Percentiles rank a stretch among this genome's conserved stretches.
Conservation (phyloP, 139 green algal species). For the Diplosphaera chodatii region DNA sequence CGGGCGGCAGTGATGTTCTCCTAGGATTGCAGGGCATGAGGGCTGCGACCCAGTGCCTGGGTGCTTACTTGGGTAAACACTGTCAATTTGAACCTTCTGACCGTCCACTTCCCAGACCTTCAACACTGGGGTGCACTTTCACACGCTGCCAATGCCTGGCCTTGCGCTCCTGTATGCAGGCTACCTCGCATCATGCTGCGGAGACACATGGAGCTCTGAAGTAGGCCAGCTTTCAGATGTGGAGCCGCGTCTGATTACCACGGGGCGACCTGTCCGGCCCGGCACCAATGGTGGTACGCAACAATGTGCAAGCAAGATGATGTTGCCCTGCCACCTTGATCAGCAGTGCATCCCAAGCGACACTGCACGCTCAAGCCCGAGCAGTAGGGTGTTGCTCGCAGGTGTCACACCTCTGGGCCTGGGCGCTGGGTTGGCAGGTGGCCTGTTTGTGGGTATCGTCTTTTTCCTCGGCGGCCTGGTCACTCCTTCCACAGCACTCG, state of each 20-base stretch:
- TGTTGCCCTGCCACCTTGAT: no score
- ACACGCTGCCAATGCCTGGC: no score
- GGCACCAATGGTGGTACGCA: conserved; percentile 18
- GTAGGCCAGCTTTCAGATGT: conserved; percentile 66
- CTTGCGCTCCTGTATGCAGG: conserved; percentile 9
- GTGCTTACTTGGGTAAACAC: conserved; percentile 14
- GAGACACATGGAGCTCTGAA: conserved; percentile 90
- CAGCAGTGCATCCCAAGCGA: no score
- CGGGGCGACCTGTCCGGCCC: conserved; percentile 48
- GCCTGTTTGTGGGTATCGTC: conserved; percentile 66
- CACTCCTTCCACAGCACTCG: conserved; percentile 9
- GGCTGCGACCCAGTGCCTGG: conserved; percentile 3
- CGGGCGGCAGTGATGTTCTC: conserved; percentile 17
- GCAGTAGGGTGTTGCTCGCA: conserved; percentile 24
- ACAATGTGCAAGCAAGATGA: no score
- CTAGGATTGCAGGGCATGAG: neutral
- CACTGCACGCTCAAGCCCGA: no score
- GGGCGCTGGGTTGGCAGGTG: conserved; percentile 56
- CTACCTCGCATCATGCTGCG: conserved; percentile 84
- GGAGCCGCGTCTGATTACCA: conserved; percentile 79
- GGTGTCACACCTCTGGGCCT: conserved; percentile 74
- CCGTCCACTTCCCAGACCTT: no score
- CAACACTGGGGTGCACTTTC: no score
- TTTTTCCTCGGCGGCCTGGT: conserved; percentile 33
- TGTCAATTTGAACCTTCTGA: no score